A percentile compares a stretch with the other conserved stretches of the same genome.
phyloP scores from a whole-genome alignment of 768 basidiomycete genomes.

The Lactarius deliciosus region DNA sequence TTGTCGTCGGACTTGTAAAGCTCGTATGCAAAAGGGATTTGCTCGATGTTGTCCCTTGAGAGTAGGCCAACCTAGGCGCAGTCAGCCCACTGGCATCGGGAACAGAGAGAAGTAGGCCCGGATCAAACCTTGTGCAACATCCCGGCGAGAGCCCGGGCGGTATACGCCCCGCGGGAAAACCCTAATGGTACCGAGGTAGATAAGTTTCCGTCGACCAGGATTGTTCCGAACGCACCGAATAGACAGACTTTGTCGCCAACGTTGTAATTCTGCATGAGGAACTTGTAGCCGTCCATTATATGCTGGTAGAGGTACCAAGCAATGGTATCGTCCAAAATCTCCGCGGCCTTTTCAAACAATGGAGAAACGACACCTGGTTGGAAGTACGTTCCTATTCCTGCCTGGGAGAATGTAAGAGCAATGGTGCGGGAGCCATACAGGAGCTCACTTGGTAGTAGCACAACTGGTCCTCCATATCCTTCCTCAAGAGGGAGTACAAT shows the following conservation, averaged over 20 bases:
- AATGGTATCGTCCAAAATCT: conserved; percentile 62
- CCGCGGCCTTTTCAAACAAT: conserved; percentile 55
- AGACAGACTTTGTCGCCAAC: conserved; percentile 71
- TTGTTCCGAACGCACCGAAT: conserved; percentile 48
- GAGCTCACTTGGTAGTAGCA: conserved; percentile 66
- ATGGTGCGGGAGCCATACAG: no score
- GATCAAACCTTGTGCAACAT: conserved; percentile 55
- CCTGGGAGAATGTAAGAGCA: conserved; percentile 33
- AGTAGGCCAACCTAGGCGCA: conserved; percentile 65
- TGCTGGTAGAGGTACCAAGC: conserved; percentile 77
- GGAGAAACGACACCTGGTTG: conserved; percentile 68
- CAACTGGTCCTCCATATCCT: conserved; percentile 39
- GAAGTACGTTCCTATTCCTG: conserved; percentile 52
- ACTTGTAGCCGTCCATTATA: conserved; percentile 73
- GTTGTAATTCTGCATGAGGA: conserved; percentile 77
- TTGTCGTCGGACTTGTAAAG: conserved; percentile 59
- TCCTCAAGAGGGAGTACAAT: conserved; percentile 40
- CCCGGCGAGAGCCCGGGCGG: conserved; percentile 73
- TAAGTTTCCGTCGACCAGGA: conserved; percentile 11
- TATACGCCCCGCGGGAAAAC: conserved; percentile 73
- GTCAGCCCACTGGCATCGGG: not conserved
- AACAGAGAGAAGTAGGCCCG: not conserved
- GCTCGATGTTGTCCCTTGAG: conserved; percentile 62
- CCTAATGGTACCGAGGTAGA: conserved; percentile 43
- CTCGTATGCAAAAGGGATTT: conserved; percentile 73